Evolutionary conservation across 1,284 basidiomycete species (phyloP).

Genomic region (Ceratobasidium papillatum): DNA sequence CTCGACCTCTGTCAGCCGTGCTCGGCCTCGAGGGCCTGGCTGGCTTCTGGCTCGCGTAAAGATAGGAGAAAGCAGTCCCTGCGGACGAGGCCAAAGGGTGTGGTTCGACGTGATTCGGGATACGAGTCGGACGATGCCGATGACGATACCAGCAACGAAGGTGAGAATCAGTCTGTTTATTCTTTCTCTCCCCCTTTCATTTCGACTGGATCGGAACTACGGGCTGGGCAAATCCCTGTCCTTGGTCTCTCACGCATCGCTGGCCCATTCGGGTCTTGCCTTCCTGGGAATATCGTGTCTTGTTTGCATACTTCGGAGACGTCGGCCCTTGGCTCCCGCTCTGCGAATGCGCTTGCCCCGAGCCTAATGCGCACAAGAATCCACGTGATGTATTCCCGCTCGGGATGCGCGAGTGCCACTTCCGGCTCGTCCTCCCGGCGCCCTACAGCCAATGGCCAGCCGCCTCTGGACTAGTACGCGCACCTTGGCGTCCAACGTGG

Average conservation of each 20-base stretch:
- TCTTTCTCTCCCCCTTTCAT: neutral
- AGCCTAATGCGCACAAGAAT: neutral
- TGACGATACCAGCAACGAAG: conserved; percentile 21
- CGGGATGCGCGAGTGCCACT: neutral
- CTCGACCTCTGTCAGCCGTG: conserved; percentile 16
- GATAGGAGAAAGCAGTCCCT: conserved; percentile 20
- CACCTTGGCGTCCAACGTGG: conserved; percentile 13
- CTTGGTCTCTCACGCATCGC: neutral
- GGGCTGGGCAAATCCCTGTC: neutral
- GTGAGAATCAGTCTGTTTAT: conserved; percentile 3
- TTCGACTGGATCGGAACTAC: neutral
- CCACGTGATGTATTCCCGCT: neutral
- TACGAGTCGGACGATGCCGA: conserved; percentile 33
- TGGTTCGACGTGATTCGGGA: conserved; percentile 21
- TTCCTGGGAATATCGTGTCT: neutral
- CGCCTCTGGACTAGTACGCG: neutral
- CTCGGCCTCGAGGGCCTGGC: neutral
- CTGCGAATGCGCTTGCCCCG: neutral
- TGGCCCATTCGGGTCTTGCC: neutral
- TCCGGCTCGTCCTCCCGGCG: conserved; percentile 5
- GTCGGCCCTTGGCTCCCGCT: neutral
- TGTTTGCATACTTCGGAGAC: neutral
- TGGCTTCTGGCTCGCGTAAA: conserved; percentile 2
- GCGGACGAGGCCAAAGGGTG: neutral
- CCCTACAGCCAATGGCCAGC: neutral